phyloP scores from a whole-genome alignment of 331 rosid genomes.

The Telfairia occidentalis region DNA sequence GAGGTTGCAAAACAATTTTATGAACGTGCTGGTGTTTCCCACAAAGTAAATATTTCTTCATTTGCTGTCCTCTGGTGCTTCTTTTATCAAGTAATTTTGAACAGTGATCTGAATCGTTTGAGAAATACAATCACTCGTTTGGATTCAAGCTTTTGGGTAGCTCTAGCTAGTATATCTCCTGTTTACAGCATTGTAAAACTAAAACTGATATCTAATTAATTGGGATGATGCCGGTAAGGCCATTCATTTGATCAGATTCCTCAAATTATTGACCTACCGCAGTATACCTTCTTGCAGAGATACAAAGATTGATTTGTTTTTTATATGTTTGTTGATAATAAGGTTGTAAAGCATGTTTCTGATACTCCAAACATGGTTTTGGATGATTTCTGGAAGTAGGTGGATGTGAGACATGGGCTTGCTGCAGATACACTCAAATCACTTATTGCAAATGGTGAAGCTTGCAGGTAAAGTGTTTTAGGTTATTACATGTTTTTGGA shows the following conservation, averaged over 20 bases:
- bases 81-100: not conserved
- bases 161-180: not conserved
- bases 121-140: not conserved
- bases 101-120: not conserved
- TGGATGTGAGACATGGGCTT: slow-evolving; percentile 64
- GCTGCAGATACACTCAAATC: slow-evolving; percentile 64
- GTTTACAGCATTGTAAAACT: not conserved
- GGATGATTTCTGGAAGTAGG: slow-evolving; percentile 29
- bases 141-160: not conserved
- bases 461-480: slow-evolving; percentile 45
- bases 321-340: not conserved
- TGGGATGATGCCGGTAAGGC: not conserved
- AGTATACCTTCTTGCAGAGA: not conserved
- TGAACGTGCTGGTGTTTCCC: slow-evolving; percentile 66
- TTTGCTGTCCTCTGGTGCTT: not conserved
- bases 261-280: not conserved
- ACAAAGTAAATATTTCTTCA: slow-evolving; percentile 40
- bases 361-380: not conserved
- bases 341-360: slow-evolving; percentile 2
- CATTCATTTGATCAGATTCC: not conserved
- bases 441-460: slow-evolving; percentile 61
- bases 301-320: not conserved
- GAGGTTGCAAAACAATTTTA: slow-evolving; percentile 76
- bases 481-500: not conserved
- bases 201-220: not conserved